Evolutionary conservation across 78 protist species (phyloP).

Genomic region (Protostelium mycophagum): DNA sequence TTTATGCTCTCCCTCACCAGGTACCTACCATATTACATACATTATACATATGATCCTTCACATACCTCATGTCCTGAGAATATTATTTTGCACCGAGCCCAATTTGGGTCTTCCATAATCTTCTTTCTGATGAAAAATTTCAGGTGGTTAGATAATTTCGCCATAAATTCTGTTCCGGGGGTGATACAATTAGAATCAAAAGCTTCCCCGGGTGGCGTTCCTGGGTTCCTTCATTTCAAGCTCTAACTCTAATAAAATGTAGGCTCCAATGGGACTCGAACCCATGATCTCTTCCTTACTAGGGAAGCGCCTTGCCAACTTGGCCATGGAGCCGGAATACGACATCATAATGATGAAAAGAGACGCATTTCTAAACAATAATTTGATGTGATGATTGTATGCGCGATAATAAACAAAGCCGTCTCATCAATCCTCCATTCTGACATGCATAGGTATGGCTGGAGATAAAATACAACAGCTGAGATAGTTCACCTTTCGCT

Average conservation of each 20-base stretch:
- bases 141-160: slow-evolving; percentile 57
- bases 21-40: background rate
- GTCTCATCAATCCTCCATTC: background rate
- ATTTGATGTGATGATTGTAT: too few species aligned
- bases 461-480: background rate
- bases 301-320: too few species aligned
- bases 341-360: too few species aligned
- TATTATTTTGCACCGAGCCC: slow-evolving; percentile 69
- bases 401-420: too few species aligned
- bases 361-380: too few species aligned
- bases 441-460: background rate
- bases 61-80: slow-evolving; percentile 64
- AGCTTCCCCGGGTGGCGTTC: slow-evolving; percentile 11
- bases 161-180: slow-evolving; percentile 98
- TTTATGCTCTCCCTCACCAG: slow-evolving; percentile 99
- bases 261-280: too few species aligned
- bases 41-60: background rate
- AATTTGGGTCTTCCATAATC: slow-evolving; percentile 79
- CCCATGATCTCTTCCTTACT: too few species aligned
- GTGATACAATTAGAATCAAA: slow-evolving; percentile 94
- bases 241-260: too few species aligned
- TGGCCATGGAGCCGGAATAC: too few species aligned
- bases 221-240: too few species aligned
- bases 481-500: slow-evolving; percentile 19
- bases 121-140: slow-evolving; percentile 74